Evolutionary conservation across 148 eudicot genomes (phyloP), one percentile per base, ranked within the genome.

Genomic region (Pouteria glomerata): DNA sequence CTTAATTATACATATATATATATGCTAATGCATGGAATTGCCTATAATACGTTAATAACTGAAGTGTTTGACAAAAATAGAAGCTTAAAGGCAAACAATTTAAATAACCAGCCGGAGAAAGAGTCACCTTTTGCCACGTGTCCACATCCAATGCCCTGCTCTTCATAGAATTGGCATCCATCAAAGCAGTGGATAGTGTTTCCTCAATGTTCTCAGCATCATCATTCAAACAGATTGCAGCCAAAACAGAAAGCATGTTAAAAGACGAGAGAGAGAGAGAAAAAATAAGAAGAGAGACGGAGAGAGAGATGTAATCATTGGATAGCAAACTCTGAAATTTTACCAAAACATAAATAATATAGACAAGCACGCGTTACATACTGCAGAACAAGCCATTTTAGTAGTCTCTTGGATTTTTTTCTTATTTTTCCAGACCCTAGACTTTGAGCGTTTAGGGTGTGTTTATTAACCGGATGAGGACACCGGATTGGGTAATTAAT

Each of bases 381-480:
- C 98, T 81, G 98, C 75, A 82, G 91, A 78, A 63, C 98, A 91
- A 63, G 98, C 96, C 64, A 81, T 70, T 82, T 88, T 88, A 58
- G 98, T 93, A 48, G 90, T 90, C 66, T 87, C 85, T 67, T 85
- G 83, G 51, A 93, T 87, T 70, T 93, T 96, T 81, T 93, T 96
- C 69, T 93, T 93, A 23, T 96, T 96, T 24, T 89, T 90, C 98
- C 98, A 93, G 71, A 92, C 85, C 50, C 98, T 90, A 51, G 98
- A 96, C 98, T 90, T 93, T 47, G 94, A 90, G n/a, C n/a, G n/a
- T n/a, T n/a, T n/a, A n/a, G n/a, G n/a, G n/a, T n/a, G n/a, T n/a
- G n/a, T n/a, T n/a, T n/a, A n/a, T n/a, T n/a, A n/a, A n/a, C n/a
- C n/a, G n/a, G n/a, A n/a, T n/a, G n/a, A n/a, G n/a, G n/a, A n/a